These are phyloP conservation scores for Rhizopus arrhizus DNA, from an alignment of 371 early-diverging fungal species.

Conservation along the genomic window DNA sequence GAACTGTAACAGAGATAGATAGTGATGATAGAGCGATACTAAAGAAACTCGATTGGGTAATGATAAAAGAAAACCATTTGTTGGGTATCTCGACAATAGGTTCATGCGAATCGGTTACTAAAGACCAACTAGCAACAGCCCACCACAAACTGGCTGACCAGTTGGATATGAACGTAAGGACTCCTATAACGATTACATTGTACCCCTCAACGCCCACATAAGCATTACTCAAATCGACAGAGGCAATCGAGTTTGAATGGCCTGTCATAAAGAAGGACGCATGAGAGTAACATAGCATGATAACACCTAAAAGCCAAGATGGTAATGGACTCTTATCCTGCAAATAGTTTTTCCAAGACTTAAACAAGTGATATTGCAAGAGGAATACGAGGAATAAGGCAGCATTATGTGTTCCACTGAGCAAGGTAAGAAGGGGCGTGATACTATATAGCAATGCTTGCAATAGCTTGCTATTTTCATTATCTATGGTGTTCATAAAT, in stretches of 20 bases:
- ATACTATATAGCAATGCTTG: slow-evolving; percentile 32
- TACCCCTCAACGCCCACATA: slow-evolving; percentile 76
- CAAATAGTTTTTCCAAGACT: slow-evolving; percentile 36
- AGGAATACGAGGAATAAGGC: slow-evolving; percentile 60
- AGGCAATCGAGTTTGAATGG: slow-evolving; percentile 78
- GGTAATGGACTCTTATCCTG: slow-evolving; percentile 16
- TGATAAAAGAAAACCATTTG: slow-evolving; percentile 39
- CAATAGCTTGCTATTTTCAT: slow-evolving; percentile 21
- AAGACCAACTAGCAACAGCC: slow-evolving; percentile 51
- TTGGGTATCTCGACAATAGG: slow-evolving; percentile 2
- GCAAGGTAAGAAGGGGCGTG: slow-evolving; percentile 60
- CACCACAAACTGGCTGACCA: slow-evolving; percentile 80
- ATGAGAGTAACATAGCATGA: slow-evolving; percentile 42
- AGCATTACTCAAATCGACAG: slow-evolving; percentile 77
- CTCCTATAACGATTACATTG: slow-evolving; percentile 61
- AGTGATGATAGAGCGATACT: slow-evolving; percentile 53
- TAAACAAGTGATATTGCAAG: slow-evolving; percentile 48
- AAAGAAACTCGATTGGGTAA: slow-evolving; percentile 54
- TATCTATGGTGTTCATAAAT: neutral
- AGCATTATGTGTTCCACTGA: slow-evolving; percentile 65
- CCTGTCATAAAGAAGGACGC: slow-evolving; percentile 72
- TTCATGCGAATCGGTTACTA: slow-evolving; percentile 18
- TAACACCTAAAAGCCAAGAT: slow-evolving; percentile 25
- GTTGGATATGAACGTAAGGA: slow-evolving; percentile 68
- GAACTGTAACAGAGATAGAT: slow-evolving; percentile 64